Conservation (phyloP, 495 filamentous ascomycete species). For the Cairneyella variabilis region DNA sequence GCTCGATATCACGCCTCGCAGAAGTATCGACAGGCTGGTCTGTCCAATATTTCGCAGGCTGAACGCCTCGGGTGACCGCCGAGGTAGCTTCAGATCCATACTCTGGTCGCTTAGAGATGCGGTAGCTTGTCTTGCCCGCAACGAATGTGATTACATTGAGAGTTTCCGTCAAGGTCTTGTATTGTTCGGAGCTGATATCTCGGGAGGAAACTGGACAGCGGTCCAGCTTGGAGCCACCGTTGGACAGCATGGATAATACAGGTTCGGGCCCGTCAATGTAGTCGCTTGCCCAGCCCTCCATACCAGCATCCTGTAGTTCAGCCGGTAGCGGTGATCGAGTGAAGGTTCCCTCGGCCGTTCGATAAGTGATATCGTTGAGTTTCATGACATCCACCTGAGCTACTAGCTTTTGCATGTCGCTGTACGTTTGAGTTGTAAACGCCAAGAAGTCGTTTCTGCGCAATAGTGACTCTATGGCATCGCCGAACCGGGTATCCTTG, state of each 20-base stretch:
- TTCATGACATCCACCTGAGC: constrained; percentile 52
- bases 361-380: constrained; percentile 64
- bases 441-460: constrained; percentile 58
- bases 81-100: constrained; percentile 68
- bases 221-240: constrained; percentile 60
- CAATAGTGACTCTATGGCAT: constrained; percentile 71
- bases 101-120: constrained; percentile 61
- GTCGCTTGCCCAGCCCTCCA: constrained; percentile 77
- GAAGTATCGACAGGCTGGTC: constrained; percentile 67
- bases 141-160: constrained; percentile 57
- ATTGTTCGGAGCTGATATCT: constrained; percentile 63
- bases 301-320: constrained; percentile 55
- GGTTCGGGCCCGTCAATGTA: constrained; percentile 76
- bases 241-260: constrained; percentile 83
- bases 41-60: constrained; percentile 63
- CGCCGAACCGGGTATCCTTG: constrained; percentile 67
- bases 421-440: constrained; percentile 69
- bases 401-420: constrained; percentile 70
- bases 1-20: constrained; percentile 49
- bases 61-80: constrained; percentile 54
- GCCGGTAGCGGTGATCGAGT: constrained; percentile 48
- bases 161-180: constrained; percentile 45
- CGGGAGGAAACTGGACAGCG: constrained; percentile 56
- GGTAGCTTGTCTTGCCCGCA: constrained; percentile 53
- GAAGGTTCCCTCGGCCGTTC: constrained; percentile 46